Conservation (phyloP, 768 basidiomycete species). For the Agaricus blazei region DNA sequence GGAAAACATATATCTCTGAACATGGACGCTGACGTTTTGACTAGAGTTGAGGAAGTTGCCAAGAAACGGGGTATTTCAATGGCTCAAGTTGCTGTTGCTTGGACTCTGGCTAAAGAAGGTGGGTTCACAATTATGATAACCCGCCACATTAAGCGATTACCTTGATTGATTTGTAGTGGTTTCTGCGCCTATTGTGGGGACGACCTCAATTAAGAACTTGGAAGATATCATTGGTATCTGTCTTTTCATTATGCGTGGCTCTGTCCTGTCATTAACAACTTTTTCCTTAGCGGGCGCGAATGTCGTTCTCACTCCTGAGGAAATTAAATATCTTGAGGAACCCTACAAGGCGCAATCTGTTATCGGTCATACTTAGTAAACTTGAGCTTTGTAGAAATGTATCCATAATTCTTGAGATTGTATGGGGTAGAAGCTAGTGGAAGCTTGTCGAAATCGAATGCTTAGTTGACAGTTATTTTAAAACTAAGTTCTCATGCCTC, state of each 20-base stretch:
- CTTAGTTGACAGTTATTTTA: no score
- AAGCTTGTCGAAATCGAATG: no score
- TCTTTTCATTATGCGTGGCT: conserved; percentile 6
- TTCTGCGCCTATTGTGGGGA: conserved; percentile 56
- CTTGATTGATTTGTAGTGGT: conserved; percentile 25
- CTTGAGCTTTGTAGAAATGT: no score
- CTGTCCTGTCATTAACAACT: no score
- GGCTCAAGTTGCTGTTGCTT: conserved; percentile 54
- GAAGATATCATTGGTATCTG: conserved; percentile 43
- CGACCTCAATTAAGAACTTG: conserved; percentile 46
- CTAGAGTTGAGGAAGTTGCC: conserved; percentile 50
- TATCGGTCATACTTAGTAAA: conserved; percentile 30
- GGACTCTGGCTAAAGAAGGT: conserved; percentile 41
- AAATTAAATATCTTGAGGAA: conserved; percentile 50
- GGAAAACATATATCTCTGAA: background rate
- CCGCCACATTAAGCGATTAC: no score
- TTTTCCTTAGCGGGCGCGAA: conserved; percentile 11
- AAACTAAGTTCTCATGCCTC: no score
- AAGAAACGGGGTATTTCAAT: conserved; percentile 47
- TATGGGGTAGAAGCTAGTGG: no score
- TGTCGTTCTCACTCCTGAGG: conserved; percentile 48
- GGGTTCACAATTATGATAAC: background rate
- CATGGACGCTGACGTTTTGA: background rate
- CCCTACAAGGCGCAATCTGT: conserved; percentile 43
- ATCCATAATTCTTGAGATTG: no score